Evolutionary conservation across 495 filamentous ascomycete species (phyloP), one percentile per base, ranked within the genome.

Genomic region (Xylaria flabelliformis): DNA sequence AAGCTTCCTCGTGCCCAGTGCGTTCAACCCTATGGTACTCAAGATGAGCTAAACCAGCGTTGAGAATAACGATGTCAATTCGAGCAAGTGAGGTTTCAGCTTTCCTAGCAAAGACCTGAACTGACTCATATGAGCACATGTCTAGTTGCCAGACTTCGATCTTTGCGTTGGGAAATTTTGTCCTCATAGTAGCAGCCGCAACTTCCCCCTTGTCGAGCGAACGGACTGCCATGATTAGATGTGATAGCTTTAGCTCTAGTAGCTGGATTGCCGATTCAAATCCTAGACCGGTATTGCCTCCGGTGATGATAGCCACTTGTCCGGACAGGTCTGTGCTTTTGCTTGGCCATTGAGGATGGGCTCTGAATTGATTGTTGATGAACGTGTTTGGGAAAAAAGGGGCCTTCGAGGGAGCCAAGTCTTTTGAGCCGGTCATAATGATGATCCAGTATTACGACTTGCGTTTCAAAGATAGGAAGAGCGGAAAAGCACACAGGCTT

Each of bases 81-180:
- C 84, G 76, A 5, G 72, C 7, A 0, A 87, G 76, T 46, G 46
- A 48, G 3, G 39, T 74, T 1, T 82, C 78, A 15, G 77, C 78
- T 6, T 78, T 82, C 0, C 75, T 70, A 4, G 76, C 82, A 72
- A 91, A 90, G 0, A 77, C 78, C 36, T 81, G 75, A 21, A 88
- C 75, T 0, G 85, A 87, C 1, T 74, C 74, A 64, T 88, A 88
- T 0, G 79, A 82, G 24, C 74, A 64, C 62, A 89, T 79, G 67
- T 91, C 87, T 0, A 91, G 75, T 7, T 80, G 64, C 87, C 86
- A 88, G n/a, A 90, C 88, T 51, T 88, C 84, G 61, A 86, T 83
- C 3, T 74, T 80, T 12, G 81, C 82, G 0, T 75, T 67, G 4
- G 83, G 81, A 12, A 80, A 73, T 9, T 41, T 41, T 0, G 4